phyloP scores from a whole-genome alignment of 2,329 filamentous ascomycete species.

The Botryotinia narcissicola region DNA sequence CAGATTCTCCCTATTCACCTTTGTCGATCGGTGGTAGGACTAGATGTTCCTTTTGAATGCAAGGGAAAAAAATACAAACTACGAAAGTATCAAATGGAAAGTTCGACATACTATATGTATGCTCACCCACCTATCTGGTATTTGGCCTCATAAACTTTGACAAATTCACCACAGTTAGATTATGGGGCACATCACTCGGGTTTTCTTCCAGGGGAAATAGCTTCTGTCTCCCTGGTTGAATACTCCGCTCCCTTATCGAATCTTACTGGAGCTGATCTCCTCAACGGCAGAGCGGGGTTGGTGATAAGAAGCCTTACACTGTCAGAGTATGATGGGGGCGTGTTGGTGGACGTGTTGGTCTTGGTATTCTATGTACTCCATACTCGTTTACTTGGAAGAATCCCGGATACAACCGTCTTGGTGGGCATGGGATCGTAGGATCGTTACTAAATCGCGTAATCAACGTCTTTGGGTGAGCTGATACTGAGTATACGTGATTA shows the following conservation, averaged over 20 bases:
- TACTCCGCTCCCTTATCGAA: not conserved
- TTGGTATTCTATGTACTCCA: not conserved
- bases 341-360: not conserved
- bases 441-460: too few species aligned
- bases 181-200: not conserved
- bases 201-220: not conserved
- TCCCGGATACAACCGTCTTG: not conserved
- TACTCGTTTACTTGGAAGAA: not conserved
- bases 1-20: not conserved
- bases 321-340: not conserved
- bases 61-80: not conserved
- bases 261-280: not conserved
- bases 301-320: not conserved
- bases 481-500: too few species aligned
- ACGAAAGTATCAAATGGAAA: not conserved
- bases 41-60: not conserved
- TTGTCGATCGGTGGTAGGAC: not conserved
- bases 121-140: not conserved
- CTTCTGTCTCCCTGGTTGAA: not conserved
- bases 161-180: not conserved
- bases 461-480: too few species aligned
- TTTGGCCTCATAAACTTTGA: not conserved
- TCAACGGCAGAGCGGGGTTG: not conserved
- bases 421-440: too few species aligned
- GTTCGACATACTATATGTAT: not conserved